Base-by-base conservation (phyloP, 1,139 yeast species). In the Waltiozyma sp. region DNA sequence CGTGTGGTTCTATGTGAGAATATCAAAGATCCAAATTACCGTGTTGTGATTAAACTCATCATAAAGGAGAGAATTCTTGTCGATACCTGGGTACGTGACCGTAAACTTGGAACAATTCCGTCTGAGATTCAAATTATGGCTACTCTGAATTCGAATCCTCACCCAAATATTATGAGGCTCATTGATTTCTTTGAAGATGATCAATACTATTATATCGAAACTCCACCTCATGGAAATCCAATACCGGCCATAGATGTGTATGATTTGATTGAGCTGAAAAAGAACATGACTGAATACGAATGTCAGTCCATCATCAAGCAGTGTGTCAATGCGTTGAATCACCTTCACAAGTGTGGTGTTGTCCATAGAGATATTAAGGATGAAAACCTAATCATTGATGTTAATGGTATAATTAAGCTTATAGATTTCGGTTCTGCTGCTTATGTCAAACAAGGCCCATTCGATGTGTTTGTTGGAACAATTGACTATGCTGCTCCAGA, bases 371-470 rank as follows among this genome's bases (percentile, higher is more conserved):
- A 91, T 58, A 85, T 91, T 52, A 91, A 91, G 60, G 98, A 91
- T 61, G 98, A 91, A 56, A 91, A 91, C 55, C 76, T 91, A 38
- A 86, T 91, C 53, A 84, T 91, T 40, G 96, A 91, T 56, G 77
- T 77, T 45, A 69, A 77, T 47, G 86, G 86, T 3, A 67, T 78
- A 34, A 80, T 87, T 45, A 89, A 89, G 61, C 68, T 91, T 47
- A 91, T 91, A 58, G 98, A 91, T 63, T 91, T 88, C 63, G 98
- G 98, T 0, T 81, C 95, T 44, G 95, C 96, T 1, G 95, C 96
- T 0, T 86, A 87, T 61, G 75, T 80, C 19, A 77, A 75, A 50
- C 89, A 81, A 62, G 97, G 97, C 0, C 97, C 97, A 3, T 91
- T 89, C 64, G 96, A 89, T 55, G 95, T 89, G 11, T 91, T 91